A percentile compares a stretch with the other conserved stretches of the same genome.
phyloP scores from a whole-genome alignment of 1,284 basidiomycete genomes.

The Neonothopanus nambi region DNA sequence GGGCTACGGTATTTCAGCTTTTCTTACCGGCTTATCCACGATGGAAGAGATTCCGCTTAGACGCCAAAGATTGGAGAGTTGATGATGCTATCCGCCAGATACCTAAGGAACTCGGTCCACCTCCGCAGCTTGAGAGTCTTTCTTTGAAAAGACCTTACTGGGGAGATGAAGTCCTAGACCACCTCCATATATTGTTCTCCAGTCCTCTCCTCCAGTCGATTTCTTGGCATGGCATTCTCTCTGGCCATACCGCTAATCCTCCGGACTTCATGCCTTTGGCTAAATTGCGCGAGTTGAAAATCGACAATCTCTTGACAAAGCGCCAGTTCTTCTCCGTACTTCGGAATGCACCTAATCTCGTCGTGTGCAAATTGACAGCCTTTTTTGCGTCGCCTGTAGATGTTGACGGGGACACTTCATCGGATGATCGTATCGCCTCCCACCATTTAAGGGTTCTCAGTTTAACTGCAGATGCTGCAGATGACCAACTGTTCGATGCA shows the following conservation, averaged over 20 bases:
- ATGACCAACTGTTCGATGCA: constrained; percentile 4
- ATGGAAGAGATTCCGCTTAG: constrained; percentile 26
- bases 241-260: constrained; percentile 18
- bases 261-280: constrained; percentile 14
- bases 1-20: constrained; percentile 1
- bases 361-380: constrained; percentile 17
- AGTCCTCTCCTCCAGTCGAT: constrained; percentile 26
- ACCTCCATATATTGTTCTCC: constrained; percentile 22
- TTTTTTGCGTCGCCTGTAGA: not conserved
- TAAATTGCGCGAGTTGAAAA: constrained; percentile 18
- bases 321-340: constrained; percentile 22
- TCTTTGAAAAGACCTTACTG: constrained; percentile 27
- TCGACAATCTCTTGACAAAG: constrained; percentile 18
- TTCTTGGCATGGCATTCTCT: constrained; percentile 26
- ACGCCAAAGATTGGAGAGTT: constrained; percentile 26
- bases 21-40: constrained; percentile 6
- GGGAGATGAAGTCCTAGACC: constrained; percentile 18
- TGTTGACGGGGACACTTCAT: not conserved
- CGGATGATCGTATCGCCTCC: not conserved
- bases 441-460: constrained; percentile 2
- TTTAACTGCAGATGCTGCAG: not conserved
- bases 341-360: constrained; percentile 15
- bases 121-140: constrained; percentile 25
- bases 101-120: no score
- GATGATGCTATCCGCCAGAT: constrained; percentile 18